These are phyloP conservation scores for Pleodorina starrii DNA, from an alignment of 139 green algal species.

Conservation along the genomic window DNA sequence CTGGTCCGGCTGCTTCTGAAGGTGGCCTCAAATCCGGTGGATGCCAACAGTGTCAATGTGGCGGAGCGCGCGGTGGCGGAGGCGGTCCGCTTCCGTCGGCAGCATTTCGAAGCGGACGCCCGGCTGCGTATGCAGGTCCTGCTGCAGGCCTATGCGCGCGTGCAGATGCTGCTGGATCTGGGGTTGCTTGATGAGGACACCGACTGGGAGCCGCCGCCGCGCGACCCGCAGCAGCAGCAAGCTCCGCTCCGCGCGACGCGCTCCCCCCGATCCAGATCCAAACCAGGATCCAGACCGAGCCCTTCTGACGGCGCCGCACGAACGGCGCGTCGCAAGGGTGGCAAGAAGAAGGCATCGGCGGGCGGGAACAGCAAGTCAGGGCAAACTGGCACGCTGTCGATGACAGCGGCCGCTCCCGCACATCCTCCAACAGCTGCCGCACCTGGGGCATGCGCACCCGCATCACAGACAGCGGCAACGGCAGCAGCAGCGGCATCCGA, in stretches of 20 bases:
- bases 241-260: too few species aligned
- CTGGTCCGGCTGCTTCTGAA: background rate
- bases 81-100: constrained; percentile 6
- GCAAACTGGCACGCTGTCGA: too few species aligned
- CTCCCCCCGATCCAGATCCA: too few species aligned
- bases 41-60: background rate
- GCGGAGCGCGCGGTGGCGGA: background rate
- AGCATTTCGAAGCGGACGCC: background rate
- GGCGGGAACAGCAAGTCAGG: too few species aligned
- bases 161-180: background rate
- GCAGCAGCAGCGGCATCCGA: too few species aligned
- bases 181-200: background rate
- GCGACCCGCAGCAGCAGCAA: background rate
- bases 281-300: background rate
- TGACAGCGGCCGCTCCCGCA: too few species aligned
- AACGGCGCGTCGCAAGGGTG: too few species aligned
- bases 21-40: background rate
- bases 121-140: background rate
- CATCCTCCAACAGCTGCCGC: too few species aligned
- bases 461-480: too few species aligned
- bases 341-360: too few species aligned
- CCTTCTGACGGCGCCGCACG: too few species aligned
- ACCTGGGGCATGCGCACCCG: too few species aligned
- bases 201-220: background rate
- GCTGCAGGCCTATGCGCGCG: background rate